phyloP scores from a whole-genome alignment of 352 stramenopile species.

The Phytophthora pisi region DNA sequence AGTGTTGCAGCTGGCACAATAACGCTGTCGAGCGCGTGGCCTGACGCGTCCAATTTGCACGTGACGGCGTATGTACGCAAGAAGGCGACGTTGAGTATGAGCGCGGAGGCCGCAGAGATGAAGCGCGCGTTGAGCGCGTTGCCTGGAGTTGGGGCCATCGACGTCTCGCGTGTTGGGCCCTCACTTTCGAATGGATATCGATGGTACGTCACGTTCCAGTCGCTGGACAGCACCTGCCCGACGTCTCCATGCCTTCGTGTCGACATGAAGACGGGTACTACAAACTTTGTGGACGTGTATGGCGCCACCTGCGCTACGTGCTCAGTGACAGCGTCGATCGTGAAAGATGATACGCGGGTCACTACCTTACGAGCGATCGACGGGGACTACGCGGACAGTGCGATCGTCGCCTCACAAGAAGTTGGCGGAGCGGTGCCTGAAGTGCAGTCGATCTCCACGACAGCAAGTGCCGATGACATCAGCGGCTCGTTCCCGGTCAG shows the following conservation, averaged over 20 bases:
- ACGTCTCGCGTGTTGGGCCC: slow-evolving; percentile 62
- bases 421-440: slow-evolving; percentile 66
- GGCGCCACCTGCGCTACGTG: slow-evolving; percentile 52
- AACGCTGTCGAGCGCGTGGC: slow-evolving; percentile 56
- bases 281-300: slow-evolving; percentile 46
- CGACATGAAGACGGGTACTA: slow-evolving; percentile 52
- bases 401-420: slow-evolving; percentile 56
- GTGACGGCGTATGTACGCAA: slow-evolving; percentile 74
- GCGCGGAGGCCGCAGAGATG: slow-evolving; percentile 59
- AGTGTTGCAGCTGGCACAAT: slow-evolving; percentile 36
- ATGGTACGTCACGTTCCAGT: slow-evolving; percentile 78
- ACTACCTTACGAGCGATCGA: slow-evolving; percentile 39
- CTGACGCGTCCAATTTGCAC: slow-evolving; percentile 39
- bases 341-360: slow-evolving; percentile 46
- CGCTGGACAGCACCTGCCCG: slow-evolving; percentile 59
- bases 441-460: slow-evolving; percentile 63
- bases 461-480: slow-evolving; percentile 47
- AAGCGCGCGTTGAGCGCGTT: slow-evolving; percentile 49
- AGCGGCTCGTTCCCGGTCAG: slow-evolving; percentile 66
- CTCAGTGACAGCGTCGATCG: slow-evolving; percentile 37
- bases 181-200: slow-evolving; percentile 61
- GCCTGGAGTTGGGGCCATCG: slow-evolving; percentile 59
- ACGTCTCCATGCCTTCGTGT: slow-evolving; percentile 62
- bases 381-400: slow-evolving; percentile 47
- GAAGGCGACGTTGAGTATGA: slow-evolving; percentile 60